Base-by-base conservation (phyloP, 805 yeast species). In the Hanseniaspora occidentalis region DNA sequence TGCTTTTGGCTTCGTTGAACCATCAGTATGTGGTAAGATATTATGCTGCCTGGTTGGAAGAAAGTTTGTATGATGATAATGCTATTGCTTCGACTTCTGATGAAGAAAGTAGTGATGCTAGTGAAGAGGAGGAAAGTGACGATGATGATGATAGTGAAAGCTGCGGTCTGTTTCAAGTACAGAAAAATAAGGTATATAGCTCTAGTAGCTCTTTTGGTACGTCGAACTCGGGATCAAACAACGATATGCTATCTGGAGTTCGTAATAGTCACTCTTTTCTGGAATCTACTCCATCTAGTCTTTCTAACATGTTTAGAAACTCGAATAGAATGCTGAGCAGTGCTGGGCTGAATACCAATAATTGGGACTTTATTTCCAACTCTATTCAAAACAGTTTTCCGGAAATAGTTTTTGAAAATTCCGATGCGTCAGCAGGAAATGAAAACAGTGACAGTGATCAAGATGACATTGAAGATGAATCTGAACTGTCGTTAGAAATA, bases 41-140 rank as follows among this genome's bases (percentile, higher is more conserved):
- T 60, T 92, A 84, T 60, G 94, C 96, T 3, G 95, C 96, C 0
- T 92, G 99, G 99, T 72, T 89, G 4, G 96, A 88, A 54, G 94
- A 84, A 41, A 79, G 14, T 43, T 37, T 44, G 48, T 52, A 52
- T 3, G 64, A 57, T 24, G 67, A 60, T n/a, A 58, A 49, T 26
- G 65, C 58, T 2, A 50, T 62, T 14, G 62, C 51, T 11, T 53
- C 58, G 2, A 55, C 57, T 9, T 63, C 58, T 5, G 58, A 51
- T 18, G 63, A 57, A 6, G 61, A 51, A 17, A 40, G 43, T 13
- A 26, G 36, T 21, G 38, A 33, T 2, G 31, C 27, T 1, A 35
- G 2, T 21, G 29, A 23, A 4, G 19, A 25, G 10, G 37, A 11
- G 11, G 45, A 40, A 4, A 39, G 40, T 33, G 44, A 44, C 7